Evolutionary conservation across 2,329 filamentous ascomycete species (phyloP), one percentile per base, ranked within the genome.

Genomic region (Nigrospora oryzae): DNA sequence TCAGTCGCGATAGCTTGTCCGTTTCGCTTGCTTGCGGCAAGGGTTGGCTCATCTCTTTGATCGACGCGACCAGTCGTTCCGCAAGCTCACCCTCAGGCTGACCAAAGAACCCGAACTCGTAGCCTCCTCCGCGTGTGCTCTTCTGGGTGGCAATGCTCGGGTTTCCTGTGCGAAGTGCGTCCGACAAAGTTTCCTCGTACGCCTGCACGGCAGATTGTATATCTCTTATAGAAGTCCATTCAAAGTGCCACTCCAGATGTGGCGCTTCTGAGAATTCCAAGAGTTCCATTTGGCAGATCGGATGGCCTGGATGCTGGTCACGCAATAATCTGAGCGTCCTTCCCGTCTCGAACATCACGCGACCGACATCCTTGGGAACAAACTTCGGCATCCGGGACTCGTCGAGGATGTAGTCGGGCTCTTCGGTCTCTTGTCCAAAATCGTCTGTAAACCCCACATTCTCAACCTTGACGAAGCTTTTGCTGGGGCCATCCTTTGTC

Each of bases 261-360:
- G 85, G 83, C 12, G 81, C 75, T 7, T 68, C 61, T 11, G 69
- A 67, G 12, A 65, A 59, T 11, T 58, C 53, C 6, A 79, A 60
- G 6, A 74, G 65, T 23, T 70, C 67, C n/a, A 69, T 56, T 36
- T 70, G 71, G 13, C 79, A 75, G 36, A 93, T 66, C 0, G 83
- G 80, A 57, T 94, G 86, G 2, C 81, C 70, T 5, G 86, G 76
- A 57, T 93, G 85, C 52, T 84, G 80, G 17, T 70, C 67, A 53
- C 81, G 77, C 40, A 95, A 70, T 44, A 93, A 81, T 8, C 85
- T 78, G 40, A 95, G 64, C 58, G 85, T 91, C 54, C 77, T 79
- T 4, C 87, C 89, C 4, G 83, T 85, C 58, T 94, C 87, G 51
- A 91, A 90, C n/a, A 93, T 79, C 5, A 73, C 68, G 42, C 77